These are phyloP conservation scores for Yarrowia yakushimensis DNA, from an alignment of 805 yeast species.

Conservation along the genomic window DNA sequence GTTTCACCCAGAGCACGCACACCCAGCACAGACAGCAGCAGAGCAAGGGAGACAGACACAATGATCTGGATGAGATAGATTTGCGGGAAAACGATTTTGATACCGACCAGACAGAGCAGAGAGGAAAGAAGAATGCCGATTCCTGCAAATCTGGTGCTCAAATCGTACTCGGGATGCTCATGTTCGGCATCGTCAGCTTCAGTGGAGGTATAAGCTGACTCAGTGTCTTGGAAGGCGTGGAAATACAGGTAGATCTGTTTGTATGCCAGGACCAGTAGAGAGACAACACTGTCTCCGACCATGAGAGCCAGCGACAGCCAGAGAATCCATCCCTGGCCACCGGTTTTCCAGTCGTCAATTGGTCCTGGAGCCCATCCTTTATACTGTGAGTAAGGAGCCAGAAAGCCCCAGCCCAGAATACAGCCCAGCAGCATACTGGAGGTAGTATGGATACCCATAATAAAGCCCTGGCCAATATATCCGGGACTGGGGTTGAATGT, in stretches of 20 bases:
- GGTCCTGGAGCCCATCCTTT: constrained; percentile 87
- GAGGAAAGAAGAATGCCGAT: constrained; percentile 66
- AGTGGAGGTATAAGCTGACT: not conserved
- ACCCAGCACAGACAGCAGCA: constrained; percentile 77
- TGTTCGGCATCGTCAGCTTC: constrained; percentile 27
- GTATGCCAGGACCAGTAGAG: not conserved
- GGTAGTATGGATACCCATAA: constrained; percentile 93
- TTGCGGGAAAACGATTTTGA: constrained; percentile 65
- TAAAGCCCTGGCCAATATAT: constrained; percentile 94
- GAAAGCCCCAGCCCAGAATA: constrained; percentile 82
- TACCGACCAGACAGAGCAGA: constrained; percentile 59
- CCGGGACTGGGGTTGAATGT: constrained; percentile 96
- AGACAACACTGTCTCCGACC: constrained; percentile 84
- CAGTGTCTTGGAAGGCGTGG: not conserved
- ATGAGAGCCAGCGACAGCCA: constrained; percentile 91
- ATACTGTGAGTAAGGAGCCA: constrained; percentile 74
- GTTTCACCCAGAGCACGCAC: constrained; percentile 96
- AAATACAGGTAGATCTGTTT: not conserved
- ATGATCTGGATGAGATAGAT: constrained; percentile 67
- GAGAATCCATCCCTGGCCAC: constrained; percentile 95
- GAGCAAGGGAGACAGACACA: constrained; percentile 68
- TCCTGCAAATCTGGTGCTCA: constrained; percentile 48
- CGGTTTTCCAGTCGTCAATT: constrained; percentile 87
- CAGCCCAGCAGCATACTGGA: constrained; percentile 89
- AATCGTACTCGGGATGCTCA: constrained; percentile 46